phyloP scores from a whole-genome alignment of 495 filamentous ascomycete genomes.

The Neurospora discreta region DNA sequence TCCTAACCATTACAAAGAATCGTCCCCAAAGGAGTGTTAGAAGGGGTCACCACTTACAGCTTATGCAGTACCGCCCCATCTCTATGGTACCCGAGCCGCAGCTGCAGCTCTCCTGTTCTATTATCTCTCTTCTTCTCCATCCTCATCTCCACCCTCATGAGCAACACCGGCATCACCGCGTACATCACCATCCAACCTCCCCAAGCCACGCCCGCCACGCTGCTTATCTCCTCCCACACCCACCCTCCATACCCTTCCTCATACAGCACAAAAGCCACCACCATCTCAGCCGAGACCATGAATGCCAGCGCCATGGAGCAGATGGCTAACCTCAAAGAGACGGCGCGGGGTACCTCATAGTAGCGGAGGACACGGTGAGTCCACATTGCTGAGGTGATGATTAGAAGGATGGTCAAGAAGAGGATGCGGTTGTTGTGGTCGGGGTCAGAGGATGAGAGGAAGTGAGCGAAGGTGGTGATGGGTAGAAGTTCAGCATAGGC shows the following conservation, averaged over 20 bases:
- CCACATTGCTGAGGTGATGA: constrained; percentile 4
- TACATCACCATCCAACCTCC: constrained; percentile 1
- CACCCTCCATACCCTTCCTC: constrained; percentile 4
- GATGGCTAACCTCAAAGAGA: constrained; percentile 12
- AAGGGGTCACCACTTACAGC: neutral
- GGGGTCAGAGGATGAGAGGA: neutral
- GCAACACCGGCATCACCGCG: neutral
- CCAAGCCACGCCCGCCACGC: neutral
- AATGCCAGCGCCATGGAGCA: constrained; percentile 9
- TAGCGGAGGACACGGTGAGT: constrained; percentile 5
- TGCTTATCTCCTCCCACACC: neutral
- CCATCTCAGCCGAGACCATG: constrained; percentile 1
- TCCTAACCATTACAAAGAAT: neutral
- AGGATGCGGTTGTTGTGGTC: neutral
- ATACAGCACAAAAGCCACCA: constrained; percentile 3
- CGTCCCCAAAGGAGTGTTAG: neutral
- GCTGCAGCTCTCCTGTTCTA: neutral
- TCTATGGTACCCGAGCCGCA: neutral
- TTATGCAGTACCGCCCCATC: neutral
- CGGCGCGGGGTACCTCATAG: constrained; percentile 17
- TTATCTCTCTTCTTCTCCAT: neutral
- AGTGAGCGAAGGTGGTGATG: neutral
- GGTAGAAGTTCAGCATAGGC: neutral
- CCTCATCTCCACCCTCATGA: constrained; percentile 5
- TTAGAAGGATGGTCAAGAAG: constrained; percentile 1